Evolutionary conservation across 805 yeast genomes (phyloP), one percentile per base, ranked within the genome.

Genomic region (Grigorovia yakushimaensis): DNA sequence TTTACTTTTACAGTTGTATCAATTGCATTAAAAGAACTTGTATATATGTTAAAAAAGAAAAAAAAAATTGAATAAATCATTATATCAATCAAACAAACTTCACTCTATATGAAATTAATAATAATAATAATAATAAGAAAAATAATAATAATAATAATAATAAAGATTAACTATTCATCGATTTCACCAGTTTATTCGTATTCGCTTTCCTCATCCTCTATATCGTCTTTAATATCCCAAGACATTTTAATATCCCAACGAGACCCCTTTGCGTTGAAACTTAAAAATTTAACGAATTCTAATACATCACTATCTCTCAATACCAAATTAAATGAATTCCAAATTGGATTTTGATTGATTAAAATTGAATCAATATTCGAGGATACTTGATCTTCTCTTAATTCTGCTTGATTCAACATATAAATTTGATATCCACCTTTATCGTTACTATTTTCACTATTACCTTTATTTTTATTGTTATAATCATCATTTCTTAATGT

Each of bases 361-460:
- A 91, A 72, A 3, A 89, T 91, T 9, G 88, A 78, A 45, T 81
- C 85, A 54, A 84, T 91, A 47, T 76, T 81, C 22, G 76, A 78
- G 18, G 65, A 64, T 0, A 96, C 95, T 9, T 96, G 96, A 60
- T 88, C 96, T 50, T 82, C 88, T 21, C 63, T 67, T 27, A 58
- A 67, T 4, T 62, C 70, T 2, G 67, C 73, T 41, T 77, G 77
- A 50, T 74, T 69, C n/a, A 74, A 70, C 95, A 93, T 86, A 59
- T 91, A 82, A 46, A 94, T 70, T 60, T 93, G 97, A 66, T 94
- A 93, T 1, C 97, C 99, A 36, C 99, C 99, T 13, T 33, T 33
- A 15, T 15, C 17, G 17, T 15, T 33, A 33, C 17, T 33, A 33
- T 3, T 33, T 15, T n/a, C 17, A 15, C n/a, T 33, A 33, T 23